Evolutionary conservation across 352 stramenopile species (phyloP).

Genomic region (Globisporangium paddicum): DNA sequence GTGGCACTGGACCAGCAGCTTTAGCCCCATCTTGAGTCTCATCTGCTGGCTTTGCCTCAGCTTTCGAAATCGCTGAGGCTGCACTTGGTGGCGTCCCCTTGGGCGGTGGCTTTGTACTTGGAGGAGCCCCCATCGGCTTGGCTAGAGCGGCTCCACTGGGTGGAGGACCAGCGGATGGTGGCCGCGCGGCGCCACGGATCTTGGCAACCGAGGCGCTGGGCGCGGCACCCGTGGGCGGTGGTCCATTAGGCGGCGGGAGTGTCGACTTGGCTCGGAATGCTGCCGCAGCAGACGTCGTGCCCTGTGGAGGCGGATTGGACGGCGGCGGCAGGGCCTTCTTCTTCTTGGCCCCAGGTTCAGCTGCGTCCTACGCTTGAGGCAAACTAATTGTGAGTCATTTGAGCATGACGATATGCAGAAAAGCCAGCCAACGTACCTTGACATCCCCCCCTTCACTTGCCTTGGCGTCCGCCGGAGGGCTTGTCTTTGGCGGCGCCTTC

Average conservation of each 20-base stretch:
- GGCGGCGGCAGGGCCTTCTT: constrained; percentile 70
- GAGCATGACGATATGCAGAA: not conserved
- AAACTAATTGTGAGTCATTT: not conserved
- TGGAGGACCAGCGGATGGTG: constrained; percentile 31
- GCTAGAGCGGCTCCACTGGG: constrained; percentile 19
- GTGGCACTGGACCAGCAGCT: not conserved
- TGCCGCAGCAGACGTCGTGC: constrained; percentile 45
- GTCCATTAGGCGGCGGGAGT: constrained; percentile 54
- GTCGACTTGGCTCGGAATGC: constrained; percentile 64
- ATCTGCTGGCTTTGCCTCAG: constrained; percentile 23
- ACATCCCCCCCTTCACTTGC: constrained; percentile 6
- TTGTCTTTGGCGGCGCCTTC: constrained; percentile 35
- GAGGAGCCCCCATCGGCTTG: constrained; percentile 20
- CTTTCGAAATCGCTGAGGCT: constrained; percentile 3
- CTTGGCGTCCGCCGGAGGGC: constrained; percentile 31
- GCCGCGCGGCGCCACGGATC: constrained; percentile 55
- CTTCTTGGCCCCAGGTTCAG: constrained; percentile 31
- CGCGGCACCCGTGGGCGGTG: constrained; percentile 34
- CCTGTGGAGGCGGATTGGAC: constrained; percentile 59
- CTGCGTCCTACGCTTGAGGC: constrained; percentile 7
- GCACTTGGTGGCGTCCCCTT: constrained; percentile 2
- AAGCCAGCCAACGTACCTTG: not conserved
- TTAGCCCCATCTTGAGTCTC: not conserved
- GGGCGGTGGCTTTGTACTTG: constrained; percentile 8
- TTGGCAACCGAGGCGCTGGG: constrained; percentile 69